Conservation (phyloP, 371 early-diverging fungal genomes). For the Mucor saturninus region DNA sequence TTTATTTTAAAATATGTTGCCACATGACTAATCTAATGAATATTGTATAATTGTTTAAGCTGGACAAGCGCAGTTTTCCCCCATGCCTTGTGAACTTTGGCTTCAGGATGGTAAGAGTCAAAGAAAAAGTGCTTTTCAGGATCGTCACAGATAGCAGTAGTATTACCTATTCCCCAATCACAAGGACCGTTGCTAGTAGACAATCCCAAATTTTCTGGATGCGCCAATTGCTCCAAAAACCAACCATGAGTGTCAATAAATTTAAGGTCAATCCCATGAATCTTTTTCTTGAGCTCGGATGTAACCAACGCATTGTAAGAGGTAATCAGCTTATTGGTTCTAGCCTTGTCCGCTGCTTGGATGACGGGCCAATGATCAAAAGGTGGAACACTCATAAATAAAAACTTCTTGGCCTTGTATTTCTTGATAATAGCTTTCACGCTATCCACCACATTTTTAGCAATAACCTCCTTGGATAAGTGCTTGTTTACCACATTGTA, state of each 20-base stretch:
- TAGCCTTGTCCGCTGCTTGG: conserved; percentile 11
- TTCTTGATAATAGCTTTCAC: conserved; percentile 21
- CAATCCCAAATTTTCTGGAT: conserved; percentile 15
- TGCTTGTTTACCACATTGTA: conserved; percentile 23
- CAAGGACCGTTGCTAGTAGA: conserved; percentile 27
- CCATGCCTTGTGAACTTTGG: conserved; percentile 28
- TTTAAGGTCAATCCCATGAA: conserved; percentile 19
- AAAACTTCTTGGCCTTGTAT: conserved; percentile 23
- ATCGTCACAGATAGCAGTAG: conserved; percentile 19
- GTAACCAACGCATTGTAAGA: conserved; percentile 20
- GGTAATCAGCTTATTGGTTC: conserved; percentile 15
- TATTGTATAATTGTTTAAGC: too few species aligned
- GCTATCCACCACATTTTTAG: conserved; percentile 14
- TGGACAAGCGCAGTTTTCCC: conserved; percentile 6
- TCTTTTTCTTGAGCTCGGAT: conserved; percentile 8
- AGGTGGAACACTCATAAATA: conserved; percentile 23
- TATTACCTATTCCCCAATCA: conserved; percentile 30
- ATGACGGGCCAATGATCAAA: conserved; percentile 27
- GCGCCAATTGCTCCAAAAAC: conserved; percentile 11
- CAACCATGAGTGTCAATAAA: conserved; percentile 25
- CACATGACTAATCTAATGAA: too few species aligned
- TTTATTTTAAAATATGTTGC: too few species aligned
- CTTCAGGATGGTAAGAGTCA: conserved; percentile 27
- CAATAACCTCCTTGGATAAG: conserved; percentile 20
- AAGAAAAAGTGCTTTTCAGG: conserved; percentile 28